Evolutionary conservation across 495 filamentous ascomycete genomes (phyloP).

Genomic region (Penicillium diatomitis): DNA sequence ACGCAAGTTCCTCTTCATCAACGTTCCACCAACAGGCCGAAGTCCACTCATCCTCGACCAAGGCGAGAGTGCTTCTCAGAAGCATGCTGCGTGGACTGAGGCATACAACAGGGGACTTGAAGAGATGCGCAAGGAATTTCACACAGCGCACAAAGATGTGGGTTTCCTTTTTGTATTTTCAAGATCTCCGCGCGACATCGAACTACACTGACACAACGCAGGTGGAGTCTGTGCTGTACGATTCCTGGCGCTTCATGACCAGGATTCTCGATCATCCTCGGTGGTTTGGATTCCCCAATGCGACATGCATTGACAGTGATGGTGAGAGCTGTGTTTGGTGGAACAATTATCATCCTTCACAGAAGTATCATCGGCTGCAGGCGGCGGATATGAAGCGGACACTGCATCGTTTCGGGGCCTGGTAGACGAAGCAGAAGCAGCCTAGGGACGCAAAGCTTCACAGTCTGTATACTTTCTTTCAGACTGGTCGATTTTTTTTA

Average conservation of each 20-base stretch:
- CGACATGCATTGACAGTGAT: constrained; percentile 25
- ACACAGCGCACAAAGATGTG: constrained; percentile 17
- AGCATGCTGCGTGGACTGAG: constrained; percentile 22
- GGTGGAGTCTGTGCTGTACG: constrained; percentile 22
- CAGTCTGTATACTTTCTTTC: too few relatives aligned
- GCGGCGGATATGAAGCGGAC: constrained; percentile 31
- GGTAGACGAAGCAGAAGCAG: constrained; percentile 8
- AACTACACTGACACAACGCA: constrained; percentile 1
- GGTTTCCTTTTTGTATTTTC: background rate
- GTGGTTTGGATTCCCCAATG: constrained; percentile 26
- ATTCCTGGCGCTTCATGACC: constrained; percentile 35
- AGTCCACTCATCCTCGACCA: constrained; percentile 42
- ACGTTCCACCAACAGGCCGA: constrained; percentile 64
- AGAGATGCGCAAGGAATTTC: constrained; percentile 19
- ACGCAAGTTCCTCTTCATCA: constrained; percentile 67
- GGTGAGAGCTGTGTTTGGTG: constrained; percentile 30
- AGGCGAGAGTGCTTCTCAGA: constrained; percentile 13
- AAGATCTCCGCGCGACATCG: background rate
- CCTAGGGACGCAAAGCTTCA: too few relatives aligned
- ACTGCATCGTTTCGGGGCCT: constrained; percentile 20
- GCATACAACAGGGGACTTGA: constrained; percentile 22
- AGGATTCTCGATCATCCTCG: constrained; percentile 44
- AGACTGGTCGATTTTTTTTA: too few relatives aligned
- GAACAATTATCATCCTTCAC: constrained; percentile 31
- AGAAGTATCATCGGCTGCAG: constrained; percentile 27